Conservation (phyloP, 176 grass and related monocot genomes). For the Oryza meyeriana region DNA sequence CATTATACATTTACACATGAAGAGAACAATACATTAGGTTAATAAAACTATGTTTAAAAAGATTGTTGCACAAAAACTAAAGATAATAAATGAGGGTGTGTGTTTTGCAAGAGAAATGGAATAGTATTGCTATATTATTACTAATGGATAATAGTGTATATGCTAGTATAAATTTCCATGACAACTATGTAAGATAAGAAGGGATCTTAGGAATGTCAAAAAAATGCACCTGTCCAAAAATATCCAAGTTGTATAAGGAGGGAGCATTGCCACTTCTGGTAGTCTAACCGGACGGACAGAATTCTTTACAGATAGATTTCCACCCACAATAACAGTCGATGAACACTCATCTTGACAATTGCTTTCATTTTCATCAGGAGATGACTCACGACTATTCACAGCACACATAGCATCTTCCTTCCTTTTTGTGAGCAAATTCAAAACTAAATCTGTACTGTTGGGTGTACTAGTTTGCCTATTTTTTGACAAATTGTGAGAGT, state of each 20-base stretch:
- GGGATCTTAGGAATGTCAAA: background rate
- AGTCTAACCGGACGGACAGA: conserved; percentile 63
- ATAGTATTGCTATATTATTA: background rate
- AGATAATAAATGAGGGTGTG: background rate
- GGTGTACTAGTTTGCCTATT: conserved; percentile 52
- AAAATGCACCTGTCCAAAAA: conserved; percentile 83
- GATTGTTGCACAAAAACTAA: background rate
- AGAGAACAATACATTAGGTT: background rate
- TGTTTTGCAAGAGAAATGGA: background rate
- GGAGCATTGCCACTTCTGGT: conserved; percentile 49
- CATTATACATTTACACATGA: background rate
- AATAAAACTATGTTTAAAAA: background rate
- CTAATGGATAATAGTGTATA: background rate
- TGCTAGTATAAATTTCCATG: background rate
- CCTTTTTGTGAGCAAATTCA: conserved; percentile 74
- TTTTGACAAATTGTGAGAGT: conserved; percentile 55
- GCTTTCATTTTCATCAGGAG: conserved; percentile 51
- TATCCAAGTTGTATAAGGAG: conserved; percentile 88
- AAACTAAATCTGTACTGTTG: conserved; percentile 48
- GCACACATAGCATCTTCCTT: conserved; percentile 61
- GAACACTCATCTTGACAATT: conserved; percentile 70
- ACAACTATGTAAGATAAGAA: background rate
- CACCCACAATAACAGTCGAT: conserved; percentile 52
- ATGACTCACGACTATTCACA: conserved; percentile 56
- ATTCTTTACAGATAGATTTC: conserved; percentile 59